phyloP scores from a whole-genome alignment of 768 basidiomycete genomes.

The Boletus reticulatus region DNA sequence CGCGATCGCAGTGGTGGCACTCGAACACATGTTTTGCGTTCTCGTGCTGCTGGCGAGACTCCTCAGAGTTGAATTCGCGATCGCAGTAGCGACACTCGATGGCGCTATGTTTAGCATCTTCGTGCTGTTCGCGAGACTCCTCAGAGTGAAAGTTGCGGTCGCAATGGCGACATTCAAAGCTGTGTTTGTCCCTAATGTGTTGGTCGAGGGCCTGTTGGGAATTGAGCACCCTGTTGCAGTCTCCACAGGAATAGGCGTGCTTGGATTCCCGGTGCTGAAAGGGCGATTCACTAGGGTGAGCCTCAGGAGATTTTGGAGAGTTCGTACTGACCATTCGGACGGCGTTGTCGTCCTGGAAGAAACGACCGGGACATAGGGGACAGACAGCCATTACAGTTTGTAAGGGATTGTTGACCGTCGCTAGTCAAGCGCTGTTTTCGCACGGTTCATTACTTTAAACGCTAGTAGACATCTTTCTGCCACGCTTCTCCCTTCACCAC shows the following conservation, averaged over 20 bases:
- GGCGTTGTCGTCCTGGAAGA: constrained; percentile 10
- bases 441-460: constrained; percentile 8
- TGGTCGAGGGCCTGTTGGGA: constrained; percentile 14
- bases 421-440: not conserved
- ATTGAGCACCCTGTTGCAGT: constrained; percentile 4
- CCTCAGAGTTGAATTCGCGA: not conserved
- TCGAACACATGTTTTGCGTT: not conserved
- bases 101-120: not conserved
- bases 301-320: not conserved
- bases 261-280: constrained; percentile 15
- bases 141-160: not conserved
- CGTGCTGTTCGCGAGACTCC: not conserved
- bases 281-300: not conserved
- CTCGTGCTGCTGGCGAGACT: constrained; percentile 13
- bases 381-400: constrained; percentile 18
- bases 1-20: not conserved
- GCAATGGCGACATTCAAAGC: constrained; percentile 18
- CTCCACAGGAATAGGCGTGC: constrained; percentile 6
- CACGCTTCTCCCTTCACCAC: constrained; percentile 9
- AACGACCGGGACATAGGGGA: constrained; percentile 14
- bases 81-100: constrained; percentile 7
- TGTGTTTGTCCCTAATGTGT: constrained; percentile 13
- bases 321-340: constrained; percentile 15
- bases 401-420: not conserved
- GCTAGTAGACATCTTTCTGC: not conserved